phyloP scores from a whole-genome alignment of 305 asterid genomes.

The Andrographis paniculata region DNA sequence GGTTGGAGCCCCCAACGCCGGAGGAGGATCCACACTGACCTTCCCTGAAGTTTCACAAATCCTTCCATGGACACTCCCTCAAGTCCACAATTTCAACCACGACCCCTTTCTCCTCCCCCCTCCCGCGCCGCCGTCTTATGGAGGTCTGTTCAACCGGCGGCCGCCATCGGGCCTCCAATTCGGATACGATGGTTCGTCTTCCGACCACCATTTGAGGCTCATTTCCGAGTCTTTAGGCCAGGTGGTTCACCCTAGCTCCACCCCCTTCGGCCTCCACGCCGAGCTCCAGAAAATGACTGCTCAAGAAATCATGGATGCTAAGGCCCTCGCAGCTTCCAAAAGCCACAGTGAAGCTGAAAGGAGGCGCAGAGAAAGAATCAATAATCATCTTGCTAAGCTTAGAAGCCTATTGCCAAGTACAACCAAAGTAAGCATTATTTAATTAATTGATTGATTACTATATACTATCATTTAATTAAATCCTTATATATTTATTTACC shows the following conservation, averaged over 20 bases:
- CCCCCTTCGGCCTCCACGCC: constrained; percentile 77
- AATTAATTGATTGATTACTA: no score
- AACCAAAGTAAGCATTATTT: constrained; percentile 68
- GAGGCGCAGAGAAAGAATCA: constrained; percentile 86
- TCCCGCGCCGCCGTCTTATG: constrained; percentile 35
- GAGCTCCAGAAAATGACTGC: constrained; percentile 88
- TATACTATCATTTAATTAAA: no score
- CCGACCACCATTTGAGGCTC: constrained; percentile 49
- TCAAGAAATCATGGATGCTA: constrained; percentile 92
- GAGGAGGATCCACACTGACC: constrained; percentile 21
- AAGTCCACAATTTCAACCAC: constrained; percentile 28
- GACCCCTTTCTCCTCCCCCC: constrained; percentile 62
- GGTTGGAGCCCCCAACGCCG: constrained; percentile 6
- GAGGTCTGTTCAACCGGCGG: constrained; percentile 45
- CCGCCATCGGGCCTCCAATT: constrained; percentile 28
- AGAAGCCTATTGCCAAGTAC: constrained; percentile 92
- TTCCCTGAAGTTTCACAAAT: constrained; percentile 44
- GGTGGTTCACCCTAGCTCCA: constrained; percentile 36
- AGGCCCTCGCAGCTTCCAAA: constrained; percentile 92
- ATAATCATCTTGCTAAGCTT: constrained; percentile 84
- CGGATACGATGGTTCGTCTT: constrained; percentile 41
- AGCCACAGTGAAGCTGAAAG: constrained; percentile 98
- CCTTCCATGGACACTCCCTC: constrained; percentile 59
- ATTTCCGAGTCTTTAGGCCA: constrained; percentile 52
- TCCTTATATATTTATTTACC: no score